Evolutionary conservation across 352 stramenopile genomes (phyloP).

Genomic region (Aphanomyces astaci): DNA sequence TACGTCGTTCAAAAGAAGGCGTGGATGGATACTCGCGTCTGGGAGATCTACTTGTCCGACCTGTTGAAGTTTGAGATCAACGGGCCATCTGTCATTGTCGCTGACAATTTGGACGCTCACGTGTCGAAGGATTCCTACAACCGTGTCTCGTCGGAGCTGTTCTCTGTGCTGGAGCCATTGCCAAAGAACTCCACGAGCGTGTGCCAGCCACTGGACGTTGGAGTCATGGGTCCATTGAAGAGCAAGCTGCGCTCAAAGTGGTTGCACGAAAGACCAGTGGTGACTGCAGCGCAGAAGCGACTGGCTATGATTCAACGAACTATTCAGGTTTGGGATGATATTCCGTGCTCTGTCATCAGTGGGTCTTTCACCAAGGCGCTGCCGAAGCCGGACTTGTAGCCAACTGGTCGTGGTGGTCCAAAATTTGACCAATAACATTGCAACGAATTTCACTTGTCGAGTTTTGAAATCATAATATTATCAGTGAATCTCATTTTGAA

Average conservation of each 20-base stretch:
- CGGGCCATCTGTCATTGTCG: not conserved
- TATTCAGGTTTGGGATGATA: not conserved
- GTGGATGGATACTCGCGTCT: not conserved
- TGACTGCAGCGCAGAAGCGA: not conserved
- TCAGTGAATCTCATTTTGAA: not conserved
- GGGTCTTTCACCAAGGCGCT: not conserved
- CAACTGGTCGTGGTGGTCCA: not conserved
- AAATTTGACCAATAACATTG: not conserved
- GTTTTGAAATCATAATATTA: not conserved
- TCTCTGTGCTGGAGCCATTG: not conserved
- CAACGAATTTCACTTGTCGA: not conserved
- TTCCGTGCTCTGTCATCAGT: not conserved
- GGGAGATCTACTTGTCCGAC: not conserved
- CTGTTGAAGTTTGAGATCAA: not conserved
- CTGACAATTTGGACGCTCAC: conserved; percentile 5
- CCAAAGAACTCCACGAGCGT: not conserved
- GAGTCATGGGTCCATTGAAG: conserved; percentile 16
- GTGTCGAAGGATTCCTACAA: not conserved
- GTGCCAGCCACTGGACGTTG: conserved; percentile 13
- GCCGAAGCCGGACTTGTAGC: not conserved
- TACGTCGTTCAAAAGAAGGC: conserved; percentile 6
- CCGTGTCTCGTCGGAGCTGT: not conserved
- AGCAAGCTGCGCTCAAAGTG: not conserved
- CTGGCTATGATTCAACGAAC: not conserved
- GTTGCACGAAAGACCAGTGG: not conserved